Evolutionary conservation across 2,329 filamentous ascomycete species (phyloP), one percentile per base, ranked within the genome.

Genomic region (Leptographium radiaticola): DNA sequence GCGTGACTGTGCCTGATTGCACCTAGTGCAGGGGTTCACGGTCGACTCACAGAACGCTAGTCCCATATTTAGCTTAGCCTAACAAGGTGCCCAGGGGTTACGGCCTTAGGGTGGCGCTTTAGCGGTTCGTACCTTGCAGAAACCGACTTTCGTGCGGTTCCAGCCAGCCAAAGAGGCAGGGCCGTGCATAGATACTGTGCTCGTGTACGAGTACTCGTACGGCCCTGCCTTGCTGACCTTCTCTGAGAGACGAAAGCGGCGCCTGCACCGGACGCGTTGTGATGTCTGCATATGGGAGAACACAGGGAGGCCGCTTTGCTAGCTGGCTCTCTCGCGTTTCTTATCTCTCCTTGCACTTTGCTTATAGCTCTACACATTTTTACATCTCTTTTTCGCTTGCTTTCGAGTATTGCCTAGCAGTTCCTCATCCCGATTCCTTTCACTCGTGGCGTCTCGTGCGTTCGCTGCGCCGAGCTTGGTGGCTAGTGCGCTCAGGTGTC

Each of bases 61-160:
- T 6, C 7, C 46, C 8, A 1, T 15, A 49, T 12, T 1, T 18
- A 49, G 39, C 31, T 42, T 53, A 52, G 51, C 38, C 47, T 34
- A 31, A 40, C 38, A 48, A 49, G 53, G 42, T 48, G 33, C 39
- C 40, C 39, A 51, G 53, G 52, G 54, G 49, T 20, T 46, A 51
- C 42, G 40, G 53, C 53, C 40, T 53, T 52, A 45, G 34, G 47
- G 49, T 56, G 52, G 54, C 49, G 43, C 52, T 52, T 51, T 55
- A 49, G 53, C 50, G 53, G 52, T 49, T 55, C 33, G 56, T 56
- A 58, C 55, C 56, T 56, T 58, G 52, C 52, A 56, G 55, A 52
- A 54, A 48, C 45, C 36, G 30, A 33, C 46, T 36, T 36, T 30
- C 15, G 18, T 49, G 46, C n/a, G 46, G 46, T 8, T 20, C 46